phyloP scores from a whole-genome alignment of 257 asterid species.

The Linaria vulgaris region DNA sequence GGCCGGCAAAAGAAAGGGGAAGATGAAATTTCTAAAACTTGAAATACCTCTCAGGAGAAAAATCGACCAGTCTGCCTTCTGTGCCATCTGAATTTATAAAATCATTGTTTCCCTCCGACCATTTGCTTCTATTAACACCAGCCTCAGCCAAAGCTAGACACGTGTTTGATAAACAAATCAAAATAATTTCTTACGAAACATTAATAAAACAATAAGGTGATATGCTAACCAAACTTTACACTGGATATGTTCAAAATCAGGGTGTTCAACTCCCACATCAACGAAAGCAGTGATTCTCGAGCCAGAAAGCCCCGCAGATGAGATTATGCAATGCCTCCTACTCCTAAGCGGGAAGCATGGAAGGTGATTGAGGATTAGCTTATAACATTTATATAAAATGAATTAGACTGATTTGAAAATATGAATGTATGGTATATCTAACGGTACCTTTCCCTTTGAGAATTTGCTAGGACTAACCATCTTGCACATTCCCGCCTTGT shows the following conservation, averaged over 20 bases:
- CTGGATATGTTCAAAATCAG: slow-evolving; percentile 79
- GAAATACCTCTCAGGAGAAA: slow-evolving; percentile 75
- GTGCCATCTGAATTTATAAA: slow-evolving; percentile 30
- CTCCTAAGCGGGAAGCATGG: slow-evolving; percentile 47
- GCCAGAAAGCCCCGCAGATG: slow-evolving; percentile 72
- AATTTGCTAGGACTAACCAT: slow-evolving; percentile 69
- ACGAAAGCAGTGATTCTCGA: slow-evolving; percentile 66
- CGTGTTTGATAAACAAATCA: slow-evolving; percentile 24
- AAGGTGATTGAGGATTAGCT: slow-evolving; percentile 12
- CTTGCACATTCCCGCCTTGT: slow-evolving; percentile 90
- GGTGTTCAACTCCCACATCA: slow-evolving; percentile 72
- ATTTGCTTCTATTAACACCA: slow-evolving; percentile 82
- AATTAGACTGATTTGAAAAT: neutral
- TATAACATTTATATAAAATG: neutral
- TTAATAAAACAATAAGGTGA: slow-evolving; percentile 11
- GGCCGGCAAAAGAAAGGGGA: slow-evolving; percentile 1
- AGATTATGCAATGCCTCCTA: slow-evolving; percentile 50
- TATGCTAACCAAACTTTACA: slow-evolving; percentile 45
- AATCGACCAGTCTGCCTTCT: slow-evolving; percentile 33
- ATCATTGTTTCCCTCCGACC: slow-evolving; percentile 30
- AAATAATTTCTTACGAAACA: slow-evolving; percentile 5
- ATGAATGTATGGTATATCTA: slow-evolving; percentile 10
- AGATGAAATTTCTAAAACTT: slow-evolving; percentile 2
- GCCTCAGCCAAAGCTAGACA: slow-evolving; percentile 81
- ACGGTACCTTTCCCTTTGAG: slow-evolving; percentile 72